A percentile compares a stretch with the other conserved stretches of the same genome.
phyloP scores from a whole-genome alignment of 371 early-diverging fungal genomes.

The Mortierella sp. region DNA sequence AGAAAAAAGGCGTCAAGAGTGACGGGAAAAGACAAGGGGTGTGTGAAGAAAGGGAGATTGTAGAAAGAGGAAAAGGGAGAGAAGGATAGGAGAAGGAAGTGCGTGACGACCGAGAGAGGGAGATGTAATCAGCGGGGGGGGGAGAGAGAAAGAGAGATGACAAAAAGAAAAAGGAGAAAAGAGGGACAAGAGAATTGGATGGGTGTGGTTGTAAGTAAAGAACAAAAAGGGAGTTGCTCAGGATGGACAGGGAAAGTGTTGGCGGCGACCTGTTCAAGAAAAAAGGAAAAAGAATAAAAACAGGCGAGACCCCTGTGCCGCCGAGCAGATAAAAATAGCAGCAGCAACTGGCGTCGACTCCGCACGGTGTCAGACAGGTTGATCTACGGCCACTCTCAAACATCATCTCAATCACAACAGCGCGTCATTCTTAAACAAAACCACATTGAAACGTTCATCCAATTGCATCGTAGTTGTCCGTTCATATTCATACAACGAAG shows the following conservation, averaged over 20 bases:
- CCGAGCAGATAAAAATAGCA: background rate
- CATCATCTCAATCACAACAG: background rate
- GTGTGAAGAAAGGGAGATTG: background rate
- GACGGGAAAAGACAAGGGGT: slow-evolving; percentile 10
- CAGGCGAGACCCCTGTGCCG: background rate
- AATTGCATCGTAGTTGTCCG: too few species aligned
- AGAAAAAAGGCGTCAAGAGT: background rate
- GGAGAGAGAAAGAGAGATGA: too few species aligned
- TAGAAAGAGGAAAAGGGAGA: background rate
- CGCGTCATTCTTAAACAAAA: background rate
- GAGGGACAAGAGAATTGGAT: background rate
- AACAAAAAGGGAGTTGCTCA: background rate
- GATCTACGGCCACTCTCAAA: too few species aligned
- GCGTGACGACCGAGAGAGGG: background rate
- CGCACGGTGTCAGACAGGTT: background rate
- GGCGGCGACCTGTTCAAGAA: background rate
- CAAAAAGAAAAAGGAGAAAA: background rate
- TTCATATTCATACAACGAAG: slow-evolving; percentile 11
- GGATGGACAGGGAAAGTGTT: too few species aligned
- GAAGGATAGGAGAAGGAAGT: background rate
- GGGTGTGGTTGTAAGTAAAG: background rate
- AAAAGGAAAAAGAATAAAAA: background rate
- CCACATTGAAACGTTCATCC: background rate
- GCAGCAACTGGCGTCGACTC: background rate
- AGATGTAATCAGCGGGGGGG: background rate